These are phyloP conservation scores for Hordeum vulgare DNA, from an alignment of 176 grass and related monocot species.

Conservation along the genomic window DNA sequence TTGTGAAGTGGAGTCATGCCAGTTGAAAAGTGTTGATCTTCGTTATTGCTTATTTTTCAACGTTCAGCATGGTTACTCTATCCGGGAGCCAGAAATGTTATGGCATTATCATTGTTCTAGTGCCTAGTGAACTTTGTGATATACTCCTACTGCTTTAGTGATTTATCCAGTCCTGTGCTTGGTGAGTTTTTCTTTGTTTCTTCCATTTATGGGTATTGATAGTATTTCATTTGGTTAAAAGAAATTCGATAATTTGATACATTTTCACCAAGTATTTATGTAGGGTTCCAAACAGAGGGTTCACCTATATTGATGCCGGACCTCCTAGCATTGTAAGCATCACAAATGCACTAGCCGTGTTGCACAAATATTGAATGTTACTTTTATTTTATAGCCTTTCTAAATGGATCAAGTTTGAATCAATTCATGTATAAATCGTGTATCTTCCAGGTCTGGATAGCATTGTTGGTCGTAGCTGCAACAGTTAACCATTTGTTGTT, in stretches of 20 bases:
- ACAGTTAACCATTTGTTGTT: no score
- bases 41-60: constrained; percentile 11
- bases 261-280: neutral
- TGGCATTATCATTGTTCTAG: constrained; percentile 9
- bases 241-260: neutral
- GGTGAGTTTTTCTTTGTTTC: neutral
- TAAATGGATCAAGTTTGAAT: no score
- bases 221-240: neutral
- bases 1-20: constrained; percentile 18
- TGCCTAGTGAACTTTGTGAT: constrained; percentile 14
- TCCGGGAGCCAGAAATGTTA: constrained; percentile 25
- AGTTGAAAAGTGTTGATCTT: constrained; percentile 29
- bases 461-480: no score
- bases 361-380: no score
- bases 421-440: no score
- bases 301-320: no score
- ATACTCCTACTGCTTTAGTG: neutral
- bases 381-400: no score
- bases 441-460: no score
- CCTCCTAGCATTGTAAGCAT: no score
- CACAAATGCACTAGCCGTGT: no score
- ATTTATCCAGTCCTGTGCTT: neutral
- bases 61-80: constrained; percentile 26
- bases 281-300: neutral
- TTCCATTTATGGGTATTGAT: neutral